These are phyloP conservation scores for Serendipita indica DNA, from an alignment of 768 basidiomycete genomes.

Conservation along the genomic window DNA sequence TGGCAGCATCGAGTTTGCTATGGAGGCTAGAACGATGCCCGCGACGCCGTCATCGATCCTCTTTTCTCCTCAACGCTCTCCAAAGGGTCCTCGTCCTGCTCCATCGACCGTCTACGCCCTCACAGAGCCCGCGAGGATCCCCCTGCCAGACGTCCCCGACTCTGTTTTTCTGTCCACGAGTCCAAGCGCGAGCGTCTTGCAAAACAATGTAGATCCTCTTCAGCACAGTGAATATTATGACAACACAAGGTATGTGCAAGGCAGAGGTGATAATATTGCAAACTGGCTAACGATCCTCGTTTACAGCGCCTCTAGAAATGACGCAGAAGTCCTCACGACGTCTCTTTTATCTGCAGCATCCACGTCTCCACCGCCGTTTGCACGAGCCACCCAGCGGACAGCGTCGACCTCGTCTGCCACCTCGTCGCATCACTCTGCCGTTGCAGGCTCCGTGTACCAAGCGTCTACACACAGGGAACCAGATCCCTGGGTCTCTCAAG, in stretches of 20 bases:
- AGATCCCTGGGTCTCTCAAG: conserved; percentile 6
- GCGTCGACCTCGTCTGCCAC: not conserved
- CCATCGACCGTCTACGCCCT: not conserved
- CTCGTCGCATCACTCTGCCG: too few relatives aligned
- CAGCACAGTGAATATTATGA: too few relatives aligned
- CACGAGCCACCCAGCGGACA: conserved; percentile 1
- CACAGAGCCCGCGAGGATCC: not conserved
- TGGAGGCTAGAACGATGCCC: too few relatives aligned
- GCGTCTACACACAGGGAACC: not conserved
- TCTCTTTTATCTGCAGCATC: not conserved
- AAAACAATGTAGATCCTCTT: too few relatives aligned
- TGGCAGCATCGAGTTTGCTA: too few relatives aligned
- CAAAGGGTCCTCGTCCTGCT: conserved; percentile 7
- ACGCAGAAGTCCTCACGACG: not conserved
- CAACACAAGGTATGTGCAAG: too few relatives aligned
- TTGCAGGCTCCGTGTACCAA: too few relatives aligned
- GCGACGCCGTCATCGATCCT: not conserved
- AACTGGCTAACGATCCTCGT: not conserved
- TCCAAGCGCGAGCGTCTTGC: too few relatives aligned
- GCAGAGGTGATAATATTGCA: not conserved
- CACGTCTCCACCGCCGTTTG: conserved; percentile 5
- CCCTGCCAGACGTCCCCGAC: not conserved
- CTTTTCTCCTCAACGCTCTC: conserved; percentile 1
- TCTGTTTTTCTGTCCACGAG: too few relatives aligned
- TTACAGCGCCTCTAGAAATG: conserved; percentile 2